Evolutionary conservation across 1,139 yeast genomes (phyloP), one percentile per base, ranked within the genome.

Genomic region (Debaryomyces fabryi): DNA sequence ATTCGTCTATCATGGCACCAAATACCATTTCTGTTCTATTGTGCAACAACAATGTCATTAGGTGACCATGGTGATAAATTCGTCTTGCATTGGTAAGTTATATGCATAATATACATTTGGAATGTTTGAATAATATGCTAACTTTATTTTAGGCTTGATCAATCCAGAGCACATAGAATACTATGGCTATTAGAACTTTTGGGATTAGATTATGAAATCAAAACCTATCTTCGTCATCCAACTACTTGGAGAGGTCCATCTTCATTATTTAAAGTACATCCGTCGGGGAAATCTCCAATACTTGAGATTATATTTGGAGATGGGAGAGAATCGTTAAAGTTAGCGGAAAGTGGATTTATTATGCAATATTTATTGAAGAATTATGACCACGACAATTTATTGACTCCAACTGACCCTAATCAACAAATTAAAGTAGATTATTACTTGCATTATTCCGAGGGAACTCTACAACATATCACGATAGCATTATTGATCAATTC

Each of bases 261-360:
- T 35, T 83, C 74, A 33, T 64, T 82, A 38, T 74, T 72, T 50
- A 70, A 76, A 37, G 72, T 81, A 8, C 86, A 82, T 55, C 85
- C 85, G 4, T 60, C 78, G 27, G 87, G 86, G 0, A 81, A 80
- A 57, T 67, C 81, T 1, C 88, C 88, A 0, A 61, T 82, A 4
- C 60, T 82, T 40, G 81, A 78, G 48, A 68, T 82, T 16, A 58
- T 64, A n/a, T 72, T 66, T 48, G 73, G 67, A 25, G 79, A 79
- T 57, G 83, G 83, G 9, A 64, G 68, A 36, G 62, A 61, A 34
- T 60, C 64, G 48, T 45, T 69, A 20, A 60, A 63, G 46, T 62
- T 79, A 35, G 76, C 75, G 4, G 85, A 80, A 57, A 70, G 76
- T 46, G 84, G 84, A 0, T 65, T 65, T 41, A 79, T 80, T 12